Conservation (phyloP, 306 rosid genomes). For the Vigna trinervia region DNA sequence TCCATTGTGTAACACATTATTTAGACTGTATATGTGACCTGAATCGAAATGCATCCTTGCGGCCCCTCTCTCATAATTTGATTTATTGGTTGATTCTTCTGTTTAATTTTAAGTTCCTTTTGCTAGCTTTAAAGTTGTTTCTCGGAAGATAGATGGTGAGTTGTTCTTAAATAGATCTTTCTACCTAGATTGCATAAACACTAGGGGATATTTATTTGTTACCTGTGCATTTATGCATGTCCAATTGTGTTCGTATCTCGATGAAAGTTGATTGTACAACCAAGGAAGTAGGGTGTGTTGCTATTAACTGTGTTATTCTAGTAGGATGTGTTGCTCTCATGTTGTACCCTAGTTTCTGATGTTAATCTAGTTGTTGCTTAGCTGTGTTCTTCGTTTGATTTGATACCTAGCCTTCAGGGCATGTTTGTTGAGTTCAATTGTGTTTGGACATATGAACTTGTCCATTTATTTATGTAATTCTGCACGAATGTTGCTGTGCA, state of each 20-base stretch:
- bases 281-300: constrained; percentile 3
- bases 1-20: not conserved
- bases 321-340: constrained; percentile 2
- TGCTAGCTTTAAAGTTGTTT: not conserved
- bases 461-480: constrained; percentile 21
- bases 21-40: constrained; percentile 2
- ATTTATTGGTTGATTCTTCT: not conserved
- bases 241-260: constrained; percentile 11
- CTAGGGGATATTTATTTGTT: not conserved
- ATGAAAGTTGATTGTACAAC: not conserved
- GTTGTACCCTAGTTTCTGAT: constrained; percentile 7
- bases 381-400: not conserved
- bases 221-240: constrained; percentile 24
- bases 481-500: constrained; percentile 3
- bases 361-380: constrained; percentile 19
- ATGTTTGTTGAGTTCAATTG: constrained; percentile 1
- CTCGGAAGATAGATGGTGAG: not conserved
- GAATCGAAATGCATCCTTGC: not conserved
- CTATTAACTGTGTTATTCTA: not conserved
- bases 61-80: not conserved
- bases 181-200: constrained; percentile 13
- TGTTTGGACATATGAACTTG: constrained; percentile 4
- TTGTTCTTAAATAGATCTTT: constrained; percentile 17
- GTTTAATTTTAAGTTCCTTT: constrained; percentile 14
- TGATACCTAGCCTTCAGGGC: not conserved